Base-by-base conservation (phyloP, 2,329 filamentous ascomycete species). In the Cladobotryum protrusum region DNA sequence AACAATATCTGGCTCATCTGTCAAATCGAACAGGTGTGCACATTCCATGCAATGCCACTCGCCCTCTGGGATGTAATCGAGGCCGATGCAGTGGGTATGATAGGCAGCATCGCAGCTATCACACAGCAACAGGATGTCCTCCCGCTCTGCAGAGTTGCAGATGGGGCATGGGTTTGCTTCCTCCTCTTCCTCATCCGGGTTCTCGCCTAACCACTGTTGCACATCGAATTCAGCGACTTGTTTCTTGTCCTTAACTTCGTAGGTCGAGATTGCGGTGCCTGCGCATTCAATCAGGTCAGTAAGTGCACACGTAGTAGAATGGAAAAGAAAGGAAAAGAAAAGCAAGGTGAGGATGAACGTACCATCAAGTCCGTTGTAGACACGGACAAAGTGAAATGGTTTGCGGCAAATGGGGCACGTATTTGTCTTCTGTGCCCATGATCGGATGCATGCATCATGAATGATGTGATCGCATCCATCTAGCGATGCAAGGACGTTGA, bases 391-490 rank as follows among this genome's bases (percentile, higher is more conserved):
- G 69, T 97, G 92, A 74, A 99, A 97, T 56, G 80, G 83, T 61
- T 89, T 87, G 59, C 93, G 87, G 71, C 93, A 99, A 68, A 99
- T 96, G 42, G 93, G 93, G 69, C 93, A 99, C 66, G 91, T 96
- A 71, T 97, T 99, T 56, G 93, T 92, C 67, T 95, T 87, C 70
- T 95, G 89, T 42, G 92, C 89, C 93, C 93, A 99, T 59, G 90
- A 89, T 60, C 87, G 86, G 59, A 99, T 78, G 69, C 93, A 99
- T 47, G 86, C 83, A 72, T 99, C 86, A 72, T 99, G 93, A 59
- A 99, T 77, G 59, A 91, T 81, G 74, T 99, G 95, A 52, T 89
- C 87, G 70, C 93, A 99, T 43, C 89, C 85, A 53, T 83, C 75
- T 45, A 85, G 79, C 49, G 78, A 70, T 37, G 82, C 81, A 54